A percentile compares a stretch with the other conserved stretches of the same genome.
Conservation (phyloP, 2,329 filamentous ascomycete genomes). For the Cytospora paraplurivora region DNA sequence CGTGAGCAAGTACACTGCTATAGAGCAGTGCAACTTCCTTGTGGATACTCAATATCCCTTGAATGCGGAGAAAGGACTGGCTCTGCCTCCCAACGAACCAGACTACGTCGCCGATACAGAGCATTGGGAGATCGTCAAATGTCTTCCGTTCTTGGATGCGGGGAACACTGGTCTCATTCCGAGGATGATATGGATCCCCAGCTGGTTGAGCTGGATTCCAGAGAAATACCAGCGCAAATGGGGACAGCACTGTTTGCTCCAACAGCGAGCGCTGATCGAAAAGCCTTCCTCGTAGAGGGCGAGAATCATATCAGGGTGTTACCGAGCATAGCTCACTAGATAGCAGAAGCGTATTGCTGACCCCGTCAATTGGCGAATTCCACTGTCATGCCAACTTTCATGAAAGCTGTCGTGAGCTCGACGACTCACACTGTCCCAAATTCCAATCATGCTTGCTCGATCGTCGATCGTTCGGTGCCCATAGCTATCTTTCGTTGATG, state of each 20-base stretch:
- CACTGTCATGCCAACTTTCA: too few species aligned
- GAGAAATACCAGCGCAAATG: constrained; percentile 72
- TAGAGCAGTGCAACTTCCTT: constrained; percentile 76
- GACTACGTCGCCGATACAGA: constrained; percentile 73
- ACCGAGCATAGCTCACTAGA: not conserved
- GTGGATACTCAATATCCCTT: constrained; percentile 82
- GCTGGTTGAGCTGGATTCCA: constrained; percentile 65
- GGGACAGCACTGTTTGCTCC: constrained; percentile 85
- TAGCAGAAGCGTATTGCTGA: not conserved
- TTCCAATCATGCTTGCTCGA: too few species aligned
- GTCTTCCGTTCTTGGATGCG: constrained; percentile 79
- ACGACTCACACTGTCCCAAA: too few species aligned
- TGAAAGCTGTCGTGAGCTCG: too few species aligned
- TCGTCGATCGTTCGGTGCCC: too few species aligned
- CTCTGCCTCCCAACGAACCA: constrained; percentile 70
- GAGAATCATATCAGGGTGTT: not conserved
- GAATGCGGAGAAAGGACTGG: constrained; percentile 39
- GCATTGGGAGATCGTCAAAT: constrained; percentile 78
- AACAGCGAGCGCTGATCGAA: constrained; percentile 42
- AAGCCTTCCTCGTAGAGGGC: not conserved
- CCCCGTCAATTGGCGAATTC: not conserved
- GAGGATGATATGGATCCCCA: constrained; percentile 80
- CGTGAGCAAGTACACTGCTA: constrained; percentile 78
- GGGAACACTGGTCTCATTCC: constrained; percentile 72
- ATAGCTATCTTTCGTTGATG: too few species aligned